Percentiles rank a stretch among this genome's conserved stretches.
phyloP scores from a whole-genome alignment of 2,329 filamentous ascomycete species.

The Aspergillus flavus region DNA sequence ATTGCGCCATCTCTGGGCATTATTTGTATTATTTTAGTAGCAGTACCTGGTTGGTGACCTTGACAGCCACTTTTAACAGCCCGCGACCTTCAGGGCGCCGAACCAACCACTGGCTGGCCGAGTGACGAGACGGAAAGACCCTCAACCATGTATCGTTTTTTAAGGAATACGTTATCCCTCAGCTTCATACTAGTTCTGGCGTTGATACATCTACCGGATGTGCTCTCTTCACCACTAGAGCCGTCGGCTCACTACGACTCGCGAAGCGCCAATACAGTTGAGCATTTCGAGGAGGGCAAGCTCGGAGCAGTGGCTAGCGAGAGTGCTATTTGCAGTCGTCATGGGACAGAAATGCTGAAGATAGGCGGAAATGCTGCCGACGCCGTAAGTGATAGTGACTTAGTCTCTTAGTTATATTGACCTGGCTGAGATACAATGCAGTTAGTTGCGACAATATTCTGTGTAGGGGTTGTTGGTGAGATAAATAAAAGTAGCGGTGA shows the following conservation, averaged over 20 bases:
- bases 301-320: conserved; percentile 72
- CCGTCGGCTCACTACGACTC: conserved; percentile 4
- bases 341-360: conserved; percentile 66
- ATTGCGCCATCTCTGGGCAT: conserved; percentile 2
- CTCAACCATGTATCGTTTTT: conserved; percentile 21
- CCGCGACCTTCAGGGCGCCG: not conserved
- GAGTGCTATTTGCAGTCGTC: conserved; percentile 66
- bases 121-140: conserved; percentile 2
- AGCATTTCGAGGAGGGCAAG: conserved; percentile 30
- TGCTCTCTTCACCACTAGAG: conserved; percentile 26
- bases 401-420: not conserved
- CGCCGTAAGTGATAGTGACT: conserved; percentile 50
- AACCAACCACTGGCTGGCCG: not conserved
- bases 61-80: conserved; percentile 20
- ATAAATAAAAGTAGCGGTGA: not conserved
- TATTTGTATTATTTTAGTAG: not conserved
- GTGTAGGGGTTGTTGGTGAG: conserved; percentile 69
- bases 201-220: conserved; percentile 25
- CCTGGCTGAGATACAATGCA: conserved; percentile 22
- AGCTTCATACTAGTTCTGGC: conserved; percentile 25
- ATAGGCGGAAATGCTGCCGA: conserved; percentile 73
- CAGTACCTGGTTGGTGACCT: conserved; percentile 9
- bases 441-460: conserved; percentile 73
- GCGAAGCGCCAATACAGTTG: conserved; percentile 27
- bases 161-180: conserved; percentile 21